A percentile compares a stretch with the other conserved stretches of the same genome.
phyloP scores from a whole-genome alignment of 805 yeast species.

The Sugiyamaella mastotermitis region DNA sequence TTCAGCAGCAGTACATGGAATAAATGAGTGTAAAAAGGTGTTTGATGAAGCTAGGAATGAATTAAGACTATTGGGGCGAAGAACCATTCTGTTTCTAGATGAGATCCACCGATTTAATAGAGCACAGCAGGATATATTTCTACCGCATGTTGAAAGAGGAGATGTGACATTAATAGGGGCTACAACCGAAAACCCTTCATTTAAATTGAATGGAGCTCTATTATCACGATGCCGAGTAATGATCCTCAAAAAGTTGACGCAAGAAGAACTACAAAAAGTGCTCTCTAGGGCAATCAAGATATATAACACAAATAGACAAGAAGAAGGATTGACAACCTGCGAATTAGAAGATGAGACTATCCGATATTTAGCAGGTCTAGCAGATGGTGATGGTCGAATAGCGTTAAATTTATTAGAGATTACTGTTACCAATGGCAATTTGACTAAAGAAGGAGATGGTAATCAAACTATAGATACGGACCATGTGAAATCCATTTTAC shows the following conservation, averaged over 20 bases:
- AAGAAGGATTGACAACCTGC: slow-evolving; percentile 44
- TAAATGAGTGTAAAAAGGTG: slow-evolving; percentile 57
- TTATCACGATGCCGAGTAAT: slow-evolving; percentile 80
- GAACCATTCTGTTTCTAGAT: slow-evolving; percentile 77
- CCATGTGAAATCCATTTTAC: slow-evolving; percentile 36
- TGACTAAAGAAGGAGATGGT: not conserved
- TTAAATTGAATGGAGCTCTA: slow-evolving; percentile 74
- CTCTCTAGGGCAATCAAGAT: slow-evolving; percentile 52
- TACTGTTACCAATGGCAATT: slow-evolving; percentile 13
- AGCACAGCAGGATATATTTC: slow-evolving; percentile 79
- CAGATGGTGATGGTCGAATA: slow-evolving; percentile 85
- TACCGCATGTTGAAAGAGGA: slow-evolving; percentile 83
- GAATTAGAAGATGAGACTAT: slow-evolving; percentile 51
- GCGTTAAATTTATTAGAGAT: slow-evolving; percentile 79
- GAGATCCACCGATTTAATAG: slow-evolving; percentile 87
- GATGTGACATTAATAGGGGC: slow-evolving; percentile 47
- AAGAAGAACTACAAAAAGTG: slow-evolving; percentile 46
- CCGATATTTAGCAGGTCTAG: slow-evolving; percentile 61
- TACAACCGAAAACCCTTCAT: slow-evolving; percentile 56
- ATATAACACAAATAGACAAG: slow-evolving; percentile 53
- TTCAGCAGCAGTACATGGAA: slow-evolving; percentile 74
- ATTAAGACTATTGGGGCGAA: slow-evolving; percentile 41
- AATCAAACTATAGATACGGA: slow-evolving; percentile 12
- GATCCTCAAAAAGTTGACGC: slow-evolving; percentile 49
- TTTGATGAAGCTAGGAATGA: slow-evolving; percentile 47